These are phyloP conservation scores for Miscanthus sacchariflorus DNA, from an alignment of 202 grass and related monocot genomes.

Conservation along the genomic window DNA sequence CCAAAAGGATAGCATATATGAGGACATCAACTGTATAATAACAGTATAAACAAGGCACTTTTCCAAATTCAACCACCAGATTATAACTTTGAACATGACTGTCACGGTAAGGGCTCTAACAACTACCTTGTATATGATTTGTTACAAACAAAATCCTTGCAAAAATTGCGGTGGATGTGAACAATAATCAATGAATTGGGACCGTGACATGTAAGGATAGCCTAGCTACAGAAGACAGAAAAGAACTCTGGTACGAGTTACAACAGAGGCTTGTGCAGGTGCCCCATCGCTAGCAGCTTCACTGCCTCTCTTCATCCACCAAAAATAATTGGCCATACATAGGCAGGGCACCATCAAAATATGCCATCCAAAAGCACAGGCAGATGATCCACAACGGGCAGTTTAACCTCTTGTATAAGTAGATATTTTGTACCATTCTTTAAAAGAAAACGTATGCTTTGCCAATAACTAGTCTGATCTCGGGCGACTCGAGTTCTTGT, in stretches of 20 bases:
- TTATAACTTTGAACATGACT: neutral
- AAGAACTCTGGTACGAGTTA: neutral
- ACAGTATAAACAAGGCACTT: neutral
- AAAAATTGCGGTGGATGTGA: constrained; percentile 8
- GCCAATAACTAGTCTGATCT: constrained; percentile 74
- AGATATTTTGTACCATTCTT: constrained; percentile 17
- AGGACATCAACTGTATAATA: neutral
- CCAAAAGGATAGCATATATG: neutral
- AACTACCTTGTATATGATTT: neutral
- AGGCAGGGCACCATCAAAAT: constrained; percentile 52
- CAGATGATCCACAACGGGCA: constrained; percentile 3
- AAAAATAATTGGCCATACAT: constrained; percentile 51
- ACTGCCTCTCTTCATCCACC: constrained; percentile 22
- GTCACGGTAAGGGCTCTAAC: neutral
- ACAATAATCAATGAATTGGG: constrained; percentile 57
- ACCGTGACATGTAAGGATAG: constrained; percentile 27
- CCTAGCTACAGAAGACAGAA: constrained; percentile 52
- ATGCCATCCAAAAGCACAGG: constrained; percentile 47
- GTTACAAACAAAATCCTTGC: neutral
- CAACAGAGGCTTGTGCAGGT: constrained; percentile 36
- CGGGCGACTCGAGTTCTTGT: constrained; percentile 65
- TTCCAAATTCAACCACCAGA: neutral
- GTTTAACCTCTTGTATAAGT: constrained; percentile 35
- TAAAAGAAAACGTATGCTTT: neutral
- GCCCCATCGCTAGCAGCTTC: constrained; percentile 23